Evolutionary conservation across 768 basidiomycete species (phyloP).

Genomic region (Leccinellum luteum): DNA sequence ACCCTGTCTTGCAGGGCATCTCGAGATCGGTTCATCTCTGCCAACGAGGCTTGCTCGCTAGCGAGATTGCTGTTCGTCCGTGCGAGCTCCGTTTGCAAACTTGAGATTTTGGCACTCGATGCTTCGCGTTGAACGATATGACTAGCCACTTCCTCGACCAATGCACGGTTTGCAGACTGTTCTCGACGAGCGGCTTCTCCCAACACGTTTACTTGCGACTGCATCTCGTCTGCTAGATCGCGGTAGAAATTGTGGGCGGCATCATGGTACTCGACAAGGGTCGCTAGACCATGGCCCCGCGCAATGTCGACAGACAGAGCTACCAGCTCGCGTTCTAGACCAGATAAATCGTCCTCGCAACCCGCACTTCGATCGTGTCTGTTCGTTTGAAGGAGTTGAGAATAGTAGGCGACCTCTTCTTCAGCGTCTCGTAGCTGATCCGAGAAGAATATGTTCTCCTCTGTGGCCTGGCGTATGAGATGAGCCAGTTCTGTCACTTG

Average conservation of each 20-base stretch:
- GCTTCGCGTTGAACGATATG: conserved; percentile 42
- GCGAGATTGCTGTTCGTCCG: conserved; percentile 19
- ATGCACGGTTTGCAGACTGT: conserved; percentile 14
- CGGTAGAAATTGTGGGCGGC: conserved; percentile 38
- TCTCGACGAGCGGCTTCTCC: conserved; percentile 16
- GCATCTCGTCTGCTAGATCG: conserved; percentile 35
- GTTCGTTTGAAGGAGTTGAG: conserved; percentile 9
- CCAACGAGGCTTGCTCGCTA: conserved; percentile 21
- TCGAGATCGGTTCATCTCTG: conserved; percentile 15
- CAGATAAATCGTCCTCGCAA: background rate
- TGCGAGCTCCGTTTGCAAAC: conserved; percentile 37
- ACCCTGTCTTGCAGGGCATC: conserved; percentile 29
- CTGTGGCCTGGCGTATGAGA: conserved; percentile 56
- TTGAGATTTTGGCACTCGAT: conserved; percentile 41
- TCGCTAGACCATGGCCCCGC: conserved; percentile 7
- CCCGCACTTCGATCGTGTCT: background rate
- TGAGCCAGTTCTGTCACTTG: conserved; percentile 65
- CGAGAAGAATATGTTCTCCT: conserved; percentile 47
- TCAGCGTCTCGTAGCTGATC: conserved; percentile 17
- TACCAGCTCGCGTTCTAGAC: conserved; percentile 20
- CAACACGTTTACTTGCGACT: conserved; percentile 10
- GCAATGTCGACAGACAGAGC: conserved; percentile 17
- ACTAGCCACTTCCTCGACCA: conserved; percentile 38
- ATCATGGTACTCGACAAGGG: conserved; percentile 15
- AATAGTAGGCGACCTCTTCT: conserved; percentile 17